These are phyloP conservation scores for Eucalyptus pauciflora DNA, from an alignment of 345 rosid genomes.

Conservation along the genomic window DNA sequence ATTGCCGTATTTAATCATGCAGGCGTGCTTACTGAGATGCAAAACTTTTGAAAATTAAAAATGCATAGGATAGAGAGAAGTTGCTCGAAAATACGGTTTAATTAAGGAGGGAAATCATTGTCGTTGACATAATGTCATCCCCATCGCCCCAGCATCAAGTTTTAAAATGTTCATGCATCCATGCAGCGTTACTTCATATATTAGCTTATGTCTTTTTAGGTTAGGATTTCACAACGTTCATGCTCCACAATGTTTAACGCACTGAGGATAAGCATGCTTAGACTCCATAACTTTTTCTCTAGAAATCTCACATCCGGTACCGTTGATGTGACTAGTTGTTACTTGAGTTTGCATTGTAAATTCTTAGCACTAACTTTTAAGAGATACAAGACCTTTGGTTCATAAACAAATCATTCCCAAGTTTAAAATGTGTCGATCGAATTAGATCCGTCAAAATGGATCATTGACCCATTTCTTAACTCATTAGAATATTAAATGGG, in stretches of 20 bases:
- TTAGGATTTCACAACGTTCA: not conserved
- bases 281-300: not conserved
- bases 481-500: not conserved
- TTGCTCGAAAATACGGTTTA: not conserved
- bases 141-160: not conserved
- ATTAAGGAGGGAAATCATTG: not conserved
- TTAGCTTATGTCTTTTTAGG: not conserved
- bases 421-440: not conserved
- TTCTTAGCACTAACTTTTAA: not conserved
- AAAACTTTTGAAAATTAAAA: not conserved
- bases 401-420: not conserved
- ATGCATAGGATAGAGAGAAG: not conserved
- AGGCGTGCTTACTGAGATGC: not conserved
- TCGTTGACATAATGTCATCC: no score
- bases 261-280: not conserved
- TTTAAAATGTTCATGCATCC: not conserved
- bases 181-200: not conserved
- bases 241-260: not conserved
- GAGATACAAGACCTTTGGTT: not conserved
- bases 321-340: not conserved
- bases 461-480: not conserved
- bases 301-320: not conserved
- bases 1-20: not conserved
- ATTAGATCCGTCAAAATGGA: not conserved
- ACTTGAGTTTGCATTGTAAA: not conserved